Evolutionary conservation across 148 eudicot genomes (phyloP).

Genomic region (Chenopodium quinoa): DNA sequence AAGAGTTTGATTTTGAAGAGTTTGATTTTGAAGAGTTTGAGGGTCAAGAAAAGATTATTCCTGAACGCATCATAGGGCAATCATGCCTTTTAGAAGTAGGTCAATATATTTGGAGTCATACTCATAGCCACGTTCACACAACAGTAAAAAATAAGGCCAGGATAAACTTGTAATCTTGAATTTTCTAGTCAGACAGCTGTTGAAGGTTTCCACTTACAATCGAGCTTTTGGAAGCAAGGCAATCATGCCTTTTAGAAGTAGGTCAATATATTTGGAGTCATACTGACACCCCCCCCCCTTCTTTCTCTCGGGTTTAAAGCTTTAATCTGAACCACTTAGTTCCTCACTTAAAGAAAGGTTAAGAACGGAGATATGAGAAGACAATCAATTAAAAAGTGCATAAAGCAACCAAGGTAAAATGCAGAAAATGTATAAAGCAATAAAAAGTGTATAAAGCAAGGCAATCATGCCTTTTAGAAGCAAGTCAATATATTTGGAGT

Average conservation of each 20-base stretch:
- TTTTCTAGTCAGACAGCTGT: background rate
- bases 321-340: background rate
- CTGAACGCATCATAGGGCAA: background rate
- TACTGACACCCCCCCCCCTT: too few relatives aligned
- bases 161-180: background rate
- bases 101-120: too few relatives aligned
- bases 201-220: background rate
- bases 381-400: background rate
- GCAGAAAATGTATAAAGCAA: background rate
- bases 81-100: background rate
- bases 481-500: too few relatives aligned
- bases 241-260: too few relatives aligned
- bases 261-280: too few relatives aligned
- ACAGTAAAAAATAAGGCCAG: background rate
- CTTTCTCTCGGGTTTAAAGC: too few relatives aligned
- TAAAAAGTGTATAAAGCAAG: too few relatives aligned
- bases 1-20: too few relatives aligned
- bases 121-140: conserved; percentile 8
- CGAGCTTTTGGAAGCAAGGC: background rate
- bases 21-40: too few relatives aligned
- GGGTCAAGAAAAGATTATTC: too few relatives aligned
- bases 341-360: background rate
- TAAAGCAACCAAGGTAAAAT: background rate
- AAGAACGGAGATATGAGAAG: background rate
- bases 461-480: too few relatives aligned